phyloP scores from a whole-genome alignment of 2,329 filamentous ascomycete genomes.

The Aureobasidium sp. region DNA sequence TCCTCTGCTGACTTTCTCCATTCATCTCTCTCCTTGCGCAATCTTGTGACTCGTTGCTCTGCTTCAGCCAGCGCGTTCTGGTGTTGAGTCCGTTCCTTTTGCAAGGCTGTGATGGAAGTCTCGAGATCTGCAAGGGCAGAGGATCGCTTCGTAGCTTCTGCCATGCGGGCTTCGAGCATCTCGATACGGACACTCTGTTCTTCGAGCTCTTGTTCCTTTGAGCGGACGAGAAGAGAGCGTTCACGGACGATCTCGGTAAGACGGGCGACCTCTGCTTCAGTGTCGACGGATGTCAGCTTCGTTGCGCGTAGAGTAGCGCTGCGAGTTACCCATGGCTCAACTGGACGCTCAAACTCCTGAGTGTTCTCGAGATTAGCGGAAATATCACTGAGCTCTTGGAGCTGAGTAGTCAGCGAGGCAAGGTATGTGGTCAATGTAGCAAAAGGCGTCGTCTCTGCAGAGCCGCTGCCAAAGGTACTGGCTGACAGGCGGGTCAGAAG shows the following conservation, averaged over 20 bases:
- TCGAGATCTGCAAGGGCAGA: slow-evolving; percentile 60
- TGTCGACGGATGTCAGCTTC: slow-evolving; percentile 70
- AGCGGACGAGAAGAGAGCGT: slow-evolving; percentile 46
- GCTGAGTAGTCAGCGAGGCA: slow-evolving; percentile 51
- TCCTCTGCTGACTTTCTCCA: slow-evolving; percentile 56
- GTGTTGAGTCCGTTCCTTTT: slow-evolving; percentile 16
- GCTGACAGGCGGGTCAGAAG: slow-evolving; percentile 51
- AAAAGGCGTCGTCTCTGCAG: slow-evolving; percentile 58
- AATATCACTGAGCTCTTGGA: slow-evolving; percentile 63
- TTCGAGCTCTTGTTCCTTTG: slow-evolving; percentile 67
- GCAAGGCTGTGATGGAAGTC: slow-evolving; percentile 45
- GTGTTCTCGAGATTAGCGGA: slow-evolving; percentile 35
- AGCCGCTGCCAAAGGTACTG: slow-evolving; percentile 40
- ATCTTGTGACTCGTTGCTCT: slow-evolving; percentile 18
- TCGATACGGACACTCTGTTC: slow-evolving; percentile 89
- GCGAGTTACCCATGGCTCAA: slow-evolving; percentile 75
- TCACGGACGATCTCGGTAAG: slow-evolving; percentile 75
- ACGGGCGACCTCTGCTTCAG: slow-evolving; percentile 73
- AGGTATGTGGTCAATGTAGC: slow-evolving; percentile 59
- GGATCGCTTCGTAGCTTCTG: slow-evolving; percentile 70
- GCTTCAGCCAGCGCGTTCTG: slow-evolving; percentile 47
- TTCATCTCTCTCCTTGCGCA: slow-evolving; percentile 60
- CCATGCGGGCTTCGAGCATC: slow-evolving; percentile 79
- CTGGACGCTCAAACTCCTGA: slow-evolving; percentile 55
- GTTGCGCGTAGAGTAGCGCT: slow-evolving; percentile 74